Evolutionary conservation across 2,329 filamentous ascomycete genomes (phyloP), one percentile per base, ranked within the genome.

Genomic region (Neodidymelliopsis sp.): DNA sequence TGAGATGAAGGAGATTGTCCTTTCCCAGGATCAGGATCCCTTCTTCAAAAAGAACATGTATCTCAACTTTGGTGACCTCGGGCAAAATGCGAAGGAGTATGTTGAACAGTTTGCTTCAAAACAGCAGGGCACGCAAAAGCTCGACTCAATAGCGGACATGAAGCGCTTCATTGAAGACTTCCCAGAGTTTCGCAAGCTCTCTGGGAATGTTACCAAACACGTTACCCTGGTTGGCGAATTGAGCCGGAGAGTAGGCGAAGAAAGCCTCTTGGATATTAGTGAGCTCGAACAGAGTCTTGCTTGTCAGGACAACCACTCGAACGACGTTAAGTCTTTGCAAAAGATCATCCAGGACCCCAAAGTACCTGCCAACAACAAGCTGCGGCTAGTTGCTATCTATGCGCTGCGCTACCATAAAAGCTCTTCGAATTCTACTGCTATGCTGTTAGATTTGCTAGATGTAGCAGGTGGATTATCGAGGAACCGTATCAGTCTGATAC

Each of bases 21-120:
- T 99, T 25, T 96, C 93, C 1, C 92, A 94, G 73, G 94, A 99
- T 57, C 94, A 99, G 74, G 94, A 99, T 66, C 92, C 94, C 0
- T 99, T 99, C 76, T 99, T 99, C 79, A 97, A 88, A 75, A 97
- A 97, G 78, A 97, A 97, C 74, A 97, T 97, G 92, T 97, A 92
- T 62, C 84, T 96, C 65, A 97, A 97, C 70, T 99, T 97, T 72
- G 92, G 93, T 44, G 92, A 97, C 60, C 81, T 99, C 5, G 92
- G 94, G 9, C 89, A 93, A 29, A 97, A 95, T 62, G 96, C 97
- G 69, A 97, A 97, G 73, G 92, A 97, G 82, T 99, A 99, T 63
- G 94, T 99, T 45, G 92, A 96, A 69, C 94, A 97, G 69, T 99
- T 97, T 67, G 94, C 97, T 64, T 91, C 89, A 10, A 97, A 96